phyloP scores from a whole-genome alignment of 495 filamentous ascomycete species.

The Hyphodiscus hymeniophilus region DNA sequence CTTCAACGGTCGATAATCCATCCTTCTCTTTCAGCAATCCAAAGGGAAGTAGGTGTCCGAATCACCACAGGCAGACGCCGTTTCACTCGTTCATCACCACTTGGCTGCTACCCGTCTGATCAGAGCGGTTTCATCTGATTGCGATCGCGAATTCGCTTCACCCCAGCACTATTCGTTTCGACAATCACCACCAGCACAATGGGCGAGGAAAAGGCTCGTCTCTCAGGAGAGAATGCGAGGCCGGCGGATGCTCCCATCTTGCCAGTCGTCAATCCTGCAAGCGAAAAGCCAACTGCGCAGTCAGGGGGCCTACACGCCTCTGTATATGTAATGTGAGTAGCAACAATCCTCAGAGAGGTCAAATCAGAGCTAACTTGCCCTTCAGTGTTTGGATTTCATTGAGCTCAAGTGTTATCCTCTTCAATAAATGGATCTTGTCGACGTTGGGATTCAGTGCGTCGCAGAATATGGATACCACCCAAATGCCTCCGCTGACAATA shows the following conservation, averaged over 20 bases:
- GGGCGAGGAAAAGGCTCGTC: slow-evolving; percentile 70
- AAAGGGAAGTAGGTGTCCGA: background rate
- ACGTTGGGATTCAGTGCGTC: slow-evolving; percentile 57
- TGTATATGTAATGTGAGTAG: slow-evolving; percentile 78
- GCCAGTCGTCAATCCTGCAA: slow-evolving; percentile 68
- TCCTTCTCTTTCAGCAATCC: too few species aligned
- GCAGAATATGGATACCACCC: background rate
- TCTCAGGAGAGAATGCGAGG: slow-evolving; percentile 63
- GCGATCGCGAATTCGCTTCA: slow-evolving; percentile 7
- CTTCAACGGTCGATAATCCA: background rate
- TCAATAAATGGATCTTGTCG: slow-evolving; percentile 97
- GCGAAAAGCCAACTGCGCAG: slow-evolving; percentile 52
- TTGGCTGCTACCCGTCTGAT: background rate
- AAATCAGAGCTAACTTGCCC: background rate
- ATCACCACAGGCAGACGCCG: background rate
- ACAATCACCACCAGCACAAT: slow-evolving; percentile 30
- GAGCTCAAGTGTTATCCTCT: slow-evolving; percentile 89
- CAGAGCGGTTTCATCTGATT: slow-evolving; percentile 3
- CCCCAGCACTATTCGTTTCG: background rate
- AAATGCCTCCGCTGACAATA: slow-evolving; percentile 23
- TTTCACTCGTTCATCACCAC: background rate
- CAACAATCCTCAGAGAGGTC: background rate
- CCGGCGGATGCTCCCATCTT: slow-evolving; percentile 53
- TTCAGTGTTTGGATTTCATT: slow-evolving; percentile 79
- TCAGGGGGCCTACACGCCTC: slow-evolving; percentile 68